These are phyloP conservation scores for Agrostemma githago DNA, from an alignment of 148 eudicot species.

Conservation along the genomic window DNA sequence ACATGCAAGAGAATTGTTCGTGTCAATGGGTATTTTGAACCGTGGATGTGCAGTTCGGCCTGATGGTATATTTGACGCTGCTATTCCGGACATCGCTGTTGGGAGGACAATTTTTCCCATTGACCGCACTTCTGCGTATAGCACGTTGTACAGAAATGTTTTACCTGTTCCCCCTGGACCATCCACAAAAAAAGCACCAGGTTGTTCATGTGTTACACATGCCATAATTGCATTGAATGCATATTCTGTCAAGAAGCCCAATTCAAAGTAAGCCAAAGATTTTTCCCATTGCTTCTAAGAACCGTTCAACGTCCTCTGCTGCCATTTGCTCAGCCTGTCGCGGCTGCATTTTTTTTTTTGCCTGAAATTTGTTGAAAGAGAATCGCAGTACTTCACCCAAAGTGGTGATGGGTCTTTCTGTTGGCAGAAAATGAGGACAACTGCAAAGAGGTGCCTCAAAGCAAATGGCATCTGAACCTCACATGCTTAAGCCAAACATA, in stretches of 20 bases:
- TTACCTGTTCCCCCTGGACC: background rate
- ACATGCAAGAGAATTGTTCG: background rate
- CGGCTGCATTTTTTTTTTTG: background rate
- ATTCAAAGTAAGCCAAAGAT: background rate
- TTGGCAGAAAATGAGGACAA: background rate
- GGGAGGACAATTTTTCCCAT: background rate
- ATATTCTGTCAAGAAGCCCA: background rate
- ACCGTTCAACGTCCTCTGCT: background rate
- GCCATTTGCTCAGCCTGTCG: background rate
- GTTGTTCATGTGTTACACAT: background rate
- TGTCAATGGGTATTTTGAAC: background rate
- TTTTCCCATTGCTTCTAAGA: background rate
- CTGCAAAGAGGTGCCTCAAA: background rate
- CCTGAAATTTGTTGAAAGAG: background rate
- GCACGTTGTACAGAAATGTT: slow-evolving; percentile 1
- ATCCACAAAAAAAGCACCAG: background rate
- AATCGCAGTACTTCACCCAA: background rate
- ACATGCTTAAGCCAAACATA: background rate
- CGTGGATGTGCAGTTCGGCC: background rate
- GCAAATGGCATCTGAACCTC: background rate
- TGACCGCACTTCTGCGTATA: background rate
- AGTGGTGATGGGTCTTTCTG: background rate
- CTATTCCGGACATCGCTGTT: background rate
- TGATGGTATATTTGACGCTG: background rate
- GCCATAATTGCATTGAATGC: background rate